Evolutionary conservation across 257 asterid species (phyloP).

Genomic region (Forsythia viridissima): DNA sequence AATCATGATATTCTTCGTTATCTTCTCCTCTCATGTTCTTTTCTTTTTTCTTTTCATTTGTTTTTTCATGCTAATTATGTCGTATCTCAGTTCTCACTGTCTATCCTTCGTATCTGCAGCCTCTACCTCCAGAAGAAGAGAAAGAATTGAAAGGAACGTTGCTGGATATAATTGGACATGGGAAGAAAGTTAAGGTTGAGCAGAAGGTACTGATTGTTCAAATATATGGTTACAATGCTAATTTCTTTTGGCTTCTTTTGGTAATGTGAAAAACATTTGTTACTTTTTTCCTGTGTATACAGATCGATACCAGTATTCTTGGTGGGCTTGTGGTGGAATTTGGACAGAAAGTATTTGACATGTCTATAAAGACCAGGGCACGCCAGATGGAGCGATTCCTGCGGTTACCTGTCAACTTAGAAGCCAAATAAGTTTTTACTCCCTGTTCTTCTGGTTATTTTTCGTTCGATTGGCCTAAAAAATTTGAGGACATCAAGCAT

Average conservation of each 20-base stretch:
- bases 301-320: constrained; percentile 90
- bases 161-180: constrained; percentile 77
- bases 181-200: constrained; percentile 65
- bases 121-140: constrained; percentile 84
- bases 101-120: constrained; percentile 37
- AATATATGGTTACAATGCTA: not conserved
- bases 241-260: not conserved
- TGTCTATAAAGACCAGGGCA: constrained; percentile 93
- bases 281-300: constrained; percentile 21
- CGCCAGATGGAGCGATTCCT: constrained; percentile 98
- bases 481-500: no score
- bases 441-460: not conserved
- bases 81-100: not conserved
- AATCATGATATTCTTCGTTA: no score
- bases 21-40: no score
- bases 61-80: no score
- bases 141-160: constrained; percentile 77
- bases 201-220: constrained; percentile 60
- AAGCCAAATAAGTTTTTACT: not conserved
- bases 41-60: no score
- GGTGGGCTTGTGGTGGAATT: constrained; percentile 92
- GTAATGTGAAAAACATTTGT: not conserved
- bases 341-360: constrained; percentile 76
- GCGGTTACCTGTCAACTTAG: constrained; percentile 71
- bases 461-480: not conserved